Evolutionary conservation across 2,329 filamentous ascomycete genomes (phyloP).

Genomic region (Teratosphaeriaceae sp.): DNA sequence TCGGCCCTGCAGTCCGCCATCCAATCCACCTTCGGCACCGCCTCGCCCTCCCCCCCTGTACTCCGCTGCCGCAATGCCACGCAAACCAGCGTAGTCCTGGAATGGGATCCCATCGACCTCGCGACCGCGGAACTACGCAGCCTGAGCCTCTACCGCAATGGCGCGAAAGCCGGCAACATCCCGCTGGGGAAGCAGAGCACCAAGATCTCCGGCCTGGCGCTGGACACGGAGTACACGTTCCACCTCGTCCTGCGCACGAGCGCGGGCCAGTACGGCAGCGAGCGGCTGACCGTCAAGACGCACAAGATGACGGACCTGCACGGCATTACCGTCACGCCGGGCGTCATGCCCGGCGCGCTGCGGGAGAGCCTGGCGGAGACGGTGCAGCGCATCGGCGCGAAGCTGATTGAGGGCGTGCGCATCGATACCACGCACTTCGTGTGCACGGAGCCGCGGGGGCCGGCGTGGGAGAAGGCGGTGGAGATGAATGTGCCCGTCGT

Average conservation of each 20-base stretch:
- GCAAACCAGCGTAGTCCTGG: constrained; percentile 95
- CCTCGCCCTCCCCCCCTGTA: constrained; percentile 66
- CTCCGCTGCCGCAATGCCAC: constrained; percentile 95
- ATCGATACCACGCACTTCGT: constrained; percentile 99
- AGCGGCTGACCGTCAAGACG: constrained; percentile 78
- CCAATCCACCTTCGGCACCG: constrained; percentile 75
- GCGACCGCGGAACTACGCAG: constrained; percentile 88
- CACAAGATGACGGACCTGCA: constrained; percentile 98
- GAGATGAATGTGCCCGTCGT: constrained; percentile 98
- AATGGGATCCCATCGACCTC: constrained; percentile 93
- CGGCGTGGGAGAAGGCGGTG: constrained; percentile 90
- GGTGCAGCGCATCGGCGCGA: constrained; percentile 84
- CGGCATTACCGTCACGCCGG: constrained; percentile 90
- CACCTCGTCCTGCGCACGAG: constrained; percentile 86
- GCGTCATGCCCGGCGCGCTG: constrained; percentile 67
- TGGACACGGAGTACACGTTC: constrained; percentile 94
- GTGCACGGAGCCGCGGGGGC: constrained; percentile 84
- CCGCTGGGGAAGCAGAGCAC: constrained; percentile 88
- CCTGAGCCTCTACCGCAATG: constrained; percentile 88
- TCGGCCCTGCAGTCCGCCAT: constrained; percentile 82
- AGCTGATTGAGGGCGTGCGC: constrained; percentile 79
- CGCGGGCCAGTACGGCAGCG: constrained; percentile 78
- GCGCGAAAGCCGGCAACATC: constrained; percentile 92
- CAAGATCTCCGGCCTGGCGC: constrained; percentile 92
- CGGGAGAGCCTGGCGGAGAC: constrained; percentile 68